Evolutionary conservation across 2,329 filamentous ascomycete genomes (phyloP), one percentile per base, ranked within the genome.

Genomic region (Pseudomassariella vexata): DNA sequence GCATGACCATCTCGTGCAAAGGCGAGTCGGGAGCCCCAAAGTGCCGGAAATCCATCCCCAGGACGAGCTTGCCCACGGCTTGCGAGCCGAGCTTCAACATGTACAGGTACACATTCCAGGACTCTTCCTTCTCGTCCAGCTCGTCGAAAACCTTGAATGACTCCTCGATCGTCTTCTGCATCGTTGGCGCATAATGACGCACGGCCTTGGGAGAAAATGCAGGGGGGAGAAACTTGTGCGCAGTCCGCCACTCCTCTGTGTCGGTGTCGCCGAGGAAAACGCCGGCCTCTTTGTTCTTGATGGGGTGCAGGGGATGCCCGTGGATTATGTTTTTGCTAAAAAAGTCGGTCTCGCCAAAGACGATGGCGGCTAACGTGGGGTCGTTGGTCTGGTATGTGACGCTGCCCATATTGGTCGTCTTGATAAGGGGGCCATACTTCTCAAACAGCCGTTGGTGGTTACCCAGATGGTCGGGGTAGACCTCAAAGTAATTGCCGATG

Each of bases 181-280:
- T 79, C 0, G 62, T 65, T 0, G 75, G 73, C 0, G 71, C 65
- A 38, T 80, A 79, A 42, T 79, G 76, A 1, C 69, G 59, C 5
- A 80, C 73, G 0, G 76, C 76, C 45, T 75, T 77, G 19, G 75
- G 74, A 0, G 66, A 66, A 9, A 80, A 56, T 0, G 72, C 68
- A 0, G 76, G 74, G 0, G 76, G 73, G 1, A 80, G 42, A 50
- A 79, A 81, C 48, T 80, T 81, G 58, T 80, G 77, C 0, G 68
- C 65, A 0, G 65, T 44, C 16, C 51, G 48, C 67, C 68, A 76
- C 34, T 66, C 60, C 11, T 64, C 57, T 0, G 63, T 67, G 14
- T 71, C 60, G 1, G 70, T 75, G 42, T 76, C 70, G 39, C 63
- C 59, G 4, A 66, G 37, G 42, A 70, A 70, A 20, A 70, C 53